phyloP scores from a whole-genome alignment of 1,284 basidiomycete species.

The Microbotryum saponariae region DNA sequence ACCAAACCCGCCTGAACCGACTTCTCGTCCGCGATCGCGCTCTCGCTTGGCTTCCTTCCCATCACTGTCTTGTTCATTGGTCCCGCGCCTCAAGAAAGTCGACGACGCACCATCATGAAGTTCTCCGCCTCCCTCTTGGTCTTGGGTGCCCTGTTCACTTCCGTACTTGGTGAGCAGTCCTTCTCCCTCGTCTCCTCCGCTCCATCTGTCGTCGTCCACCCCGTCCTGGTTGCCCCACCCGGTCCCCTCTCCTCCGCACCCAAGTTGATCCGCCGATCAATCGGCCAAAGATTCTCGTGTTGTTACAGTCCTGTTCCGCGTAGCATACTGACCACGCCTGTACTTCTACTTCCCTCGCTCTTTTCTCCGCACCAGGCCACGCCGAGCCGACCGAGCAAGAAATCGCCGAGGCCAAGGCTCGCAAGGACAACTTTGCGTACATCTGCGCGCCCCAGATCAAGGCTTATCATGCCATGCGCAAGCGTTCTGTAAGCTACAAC shows the following conservation, averaged over 20 bases:
- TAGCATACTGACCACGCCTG: neutral
- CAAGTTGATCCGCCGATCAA: neutral
- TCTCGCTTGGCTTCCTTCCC: neutral
- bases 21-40: too few species aligned
- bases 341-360: neutral
- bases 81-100: neutral
- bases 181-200: neutral
- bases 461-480: slow-evolving; percentile 39
- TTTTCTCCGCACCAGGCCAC: slow-evolving; percentile 33
- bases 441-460: slow-evolving; percentile 42
- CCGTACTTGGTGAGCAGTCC: slow-evolving; percentile 3
- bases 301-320: neutral
- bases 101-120: slow-evolving; percentile 13
- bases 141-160: slow-evolving; percentile 12
- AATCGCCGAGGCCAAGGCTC: slow-evolving; percentile 36
- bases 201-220: slow-evolving; percentile 2
- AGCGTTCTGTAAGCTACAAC: slow-evolving; percentile 36
- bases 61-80: neutral
- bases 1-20: too few species aligned
- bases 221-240: slow-evolving; percentile 1
- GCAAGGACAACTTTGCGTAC: slow-evolving; percentile 39
- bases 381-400: slow-evolving; percentile 36
- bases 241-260: neutral
- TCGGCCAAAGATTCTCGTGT: neutral
- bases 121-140: slow-evolving; percentile 7